Evolutionary conservation across 352 stramenopile genomes (phyloP).

Genomic region (Aphanomyces cochlioides): DNA sequence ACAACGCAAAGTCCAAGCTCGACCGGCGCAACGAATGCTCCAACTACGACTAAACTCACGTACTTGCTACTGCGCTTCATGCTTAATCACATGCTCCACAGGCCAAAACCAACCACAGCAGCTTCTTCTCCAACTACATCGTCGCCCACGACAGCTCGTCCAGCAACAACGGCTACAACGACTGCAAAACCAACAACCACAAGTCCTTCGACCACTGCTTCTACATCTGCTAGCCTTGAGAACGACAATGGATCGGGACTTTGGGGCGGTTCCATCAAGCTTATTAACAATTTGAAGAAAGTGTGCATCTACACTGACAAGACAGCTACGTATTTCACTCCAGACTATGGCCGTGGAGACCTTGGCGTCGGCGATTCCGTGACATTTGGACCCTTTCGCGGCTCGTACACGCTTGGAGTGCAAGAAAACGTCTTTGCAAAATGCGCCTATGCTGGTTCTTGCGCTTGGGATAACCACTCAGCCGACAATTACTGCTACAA

Average conservation of each 20-base stretch:
- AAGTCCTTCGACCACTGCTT: neutral
- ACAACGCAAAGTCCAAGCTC: no score
- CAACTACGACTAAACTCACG: no score
- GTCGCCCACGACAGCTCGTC: neutral
- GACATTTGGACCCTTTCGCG: conserved; percentile 1
- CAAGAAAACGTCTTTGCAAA: conserved; percentile 12
- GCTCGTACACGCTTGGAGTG: neutral
- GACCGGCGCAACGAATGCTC: no score
- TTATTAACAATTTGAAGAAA: conserved; percentile 1
- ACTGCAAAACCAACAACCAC: neutral
- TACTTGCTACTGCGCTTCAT: no score
- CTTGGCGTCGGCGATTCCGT: neutral
- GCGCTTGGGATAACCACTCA: neutral
- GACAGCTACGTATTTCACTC: neutral
- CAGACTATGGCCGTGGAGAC: conserved; percentile 8
- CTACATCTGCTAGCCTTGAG: neutral
- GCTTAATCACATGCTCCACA: no score
- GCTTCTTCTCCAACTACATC: neutral
- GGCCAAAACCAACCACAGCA: neutral
- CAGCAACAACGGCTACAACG: neutral
- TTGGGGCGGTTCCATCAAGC: neutral
- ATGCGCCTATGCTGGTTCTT: neutral
- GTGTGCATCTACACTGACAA: conserved; percentile 17
- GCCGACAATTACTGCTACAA: conserved; percentile 17
- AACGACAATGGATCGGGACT: conserved; percentile 3